phyloP scores from a whole-genome alignment of 148 eudicot genomes.

The Silene conica region DNA sequence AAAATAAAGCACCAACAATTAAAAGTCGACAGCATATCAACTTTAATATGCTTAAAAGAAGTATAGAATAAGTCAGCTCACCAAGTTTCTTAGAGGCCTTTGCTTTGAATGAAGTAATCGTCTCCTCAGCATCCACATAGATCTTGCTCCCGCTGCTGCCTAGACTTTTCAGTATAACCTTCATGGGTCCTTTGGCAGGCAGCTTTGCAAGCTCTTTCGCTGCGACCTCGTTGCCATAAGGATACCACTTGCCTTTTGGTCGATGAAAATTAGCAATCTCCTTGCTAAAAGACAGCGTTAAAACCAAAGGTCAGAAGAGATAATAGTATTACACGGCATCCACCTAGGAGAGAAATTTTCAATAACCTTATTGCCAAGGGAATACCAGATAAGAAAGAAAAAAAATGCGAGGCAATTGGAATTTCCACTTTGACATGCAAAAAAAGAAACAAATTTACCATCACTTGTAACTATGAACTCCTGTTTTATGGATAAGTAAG shows the following conservation, averaged over 20 bases:
- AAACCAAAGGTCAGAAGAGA: conserved; percentile 9
- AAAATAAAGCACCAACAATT: background rate
- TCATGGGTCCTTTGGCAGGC: conserved; percentile 72
- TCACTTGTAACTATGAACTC: background rate
- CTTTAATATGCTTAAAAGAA: background rate
- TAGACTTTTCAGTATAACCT: conserved; percentile 80
- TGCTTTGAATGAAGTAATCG: conserved; percentile 66
- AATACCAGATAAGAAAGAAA: background rate
- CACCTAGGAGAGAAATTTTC: background rate
- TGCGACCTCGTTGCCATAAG: conserved; percentile 77
- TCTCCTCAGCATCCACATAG: conserved; percentile 86
- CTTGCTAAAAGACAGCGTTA: conserved; percentile 50
- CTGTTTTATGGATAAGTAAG: no score
- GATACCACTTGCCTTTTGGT: conserved; percentile 94
- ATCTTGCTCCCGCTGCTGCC: conserved; percentile 93
- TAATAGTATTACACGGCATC: background rate
- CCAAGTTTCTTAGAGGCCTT: conserved; percentile 96
- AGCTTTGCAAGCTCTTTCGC: conserved; percentile 70
- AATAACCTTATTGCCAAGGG: no score
- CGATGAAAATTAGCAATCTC: conserved; percentile 95
- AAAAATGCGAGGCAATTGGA: background rate
- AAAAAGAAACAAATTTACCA: background rate
- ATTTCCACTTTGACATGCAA: background rate
- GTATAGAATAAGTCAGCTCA: conserved; percentile 23
- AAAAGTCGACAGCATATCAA: conserved; percentile 1